Percentiles rank a stretch among this genome's conserved stretches.
Evolutionary conservation across 805 yeast species (phyloP).

Genomic region (Wickerhamiella spandovensis): DNA sequence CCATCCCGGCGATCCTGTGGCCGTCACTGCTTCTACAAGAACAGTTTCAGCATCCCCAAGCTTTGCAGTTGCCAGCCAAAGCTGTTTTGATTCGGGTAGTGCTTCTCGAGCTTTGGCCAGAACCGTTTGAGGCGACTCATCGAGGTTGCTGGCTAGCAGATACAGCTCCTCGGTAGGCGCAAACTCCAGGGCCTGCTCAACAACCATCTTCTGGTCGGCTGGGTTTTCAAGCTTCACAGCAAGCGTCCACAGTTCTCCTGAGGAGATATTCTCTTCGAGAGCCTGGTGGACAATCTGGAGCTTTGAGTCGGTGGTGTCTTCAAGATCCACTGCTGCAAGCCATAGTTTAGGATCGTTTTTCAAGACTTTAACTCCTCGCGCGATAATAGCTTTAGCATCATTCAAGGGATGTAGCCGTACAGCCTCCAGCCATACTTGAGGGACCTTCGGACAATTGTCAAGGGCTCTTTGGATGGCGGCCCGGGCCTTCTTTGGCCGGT

Average conservation of each 20-base stretch:
- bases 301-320: conserved; percentile 40
- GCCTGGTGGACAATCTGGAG: conserved; percentile 56
- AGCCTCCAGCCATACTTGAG: conserved; percentile 72
- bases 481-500: conserved; percentile 43
- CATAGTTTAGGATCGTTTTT: conserved; percentile 52
- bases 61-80: conserved; percentile 2
- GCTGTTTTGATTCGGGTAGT: background rate
- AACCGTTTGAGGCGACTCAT: too few relatives aligned
- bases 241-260: conserved; percentile 52
- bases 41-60: background rate
- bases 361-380: conserved; percentile 49
- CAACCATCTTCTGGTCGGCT: conserved; percentile 37
- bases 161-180: background rate
- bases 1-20: background rate
- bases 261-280: conserved; percentile 47
- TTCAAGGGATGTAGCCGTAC: conserved; percentile 45
- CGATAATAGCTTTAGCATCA: conserved; percentile 43
- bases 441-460: conserved; percentile 46
- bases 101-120: background rate
- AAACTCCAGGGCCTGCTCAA: conserved; percentile 48
- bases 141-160: background rate
- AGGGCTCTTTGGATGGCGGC: conserved; percentile 64
- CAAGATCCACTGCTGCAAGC: conserved; percentile 58
- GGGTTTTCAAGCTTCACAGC: conserved; percentile 48
- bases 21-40: background rate